Evolutionary conservation across 2,329 filamentous ascomycete genomes (phyloP).

Genomic region (Cytospora piceicola): DNA sequence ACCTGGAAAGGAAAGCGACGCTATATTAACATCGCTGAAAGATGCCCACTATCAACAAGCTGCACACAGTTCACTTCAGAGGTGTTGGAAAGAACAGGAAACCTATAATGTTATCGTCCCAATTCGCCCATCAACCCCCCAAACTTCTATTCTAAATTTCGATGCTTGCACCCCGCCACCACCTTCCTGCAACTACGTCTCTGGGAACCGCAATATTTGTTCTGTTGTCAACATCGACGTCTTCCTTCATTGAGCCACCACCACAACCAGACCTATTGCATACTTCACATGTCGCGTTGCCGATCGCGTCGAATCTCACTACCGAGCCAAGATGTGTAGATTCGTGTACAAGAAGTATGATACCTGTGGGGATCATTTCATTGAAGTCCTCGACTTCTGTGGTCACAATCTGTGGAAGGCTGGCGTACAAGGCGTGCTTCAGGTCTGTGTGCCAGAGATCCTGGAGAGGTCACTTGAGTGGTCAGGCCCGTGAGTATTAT

Average conservation of each 20-base stretch:
- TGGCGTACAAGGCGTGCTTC: slow-evolving; percentile 21
- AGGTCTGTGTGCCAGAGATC: slow-evolving; percentile 22
- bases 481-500: neutral
- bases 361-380: slow-evolving; percentile 25
- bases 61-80: neutral
- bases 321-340: slow-evolving; percentile 27
- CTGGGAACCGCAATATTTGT: neutral
- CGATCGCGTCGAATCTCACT: neutral
- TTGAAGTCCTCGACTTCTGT: slow-evolving; percentile 24
- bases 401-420: slow-evolving; percentile 15
- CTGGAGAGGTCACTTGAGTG: slow-evolving; percentile 15
- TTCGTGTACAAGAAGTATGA: slow-evolving; percentile 25
- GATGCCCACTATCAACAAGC: neutral
- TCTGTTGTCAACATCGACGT: neutral
- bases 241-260: neutral
- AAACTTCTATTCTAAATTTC: neutral
- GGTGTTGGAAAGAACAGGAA: neutral
- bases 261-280: neutral
- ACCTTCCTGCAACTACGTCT: neutral
- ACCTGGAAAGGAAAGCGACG: neutral
- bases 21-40: neutral
- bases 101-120: neutral
- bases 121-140: neutral
- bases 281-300: too few relatives aligned
- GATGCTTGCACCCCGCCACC: neutral